phyloP scores from a whole-genome alignment of 371 early-diverging fungal species.

The Funneliformis caledonium region DNA sequence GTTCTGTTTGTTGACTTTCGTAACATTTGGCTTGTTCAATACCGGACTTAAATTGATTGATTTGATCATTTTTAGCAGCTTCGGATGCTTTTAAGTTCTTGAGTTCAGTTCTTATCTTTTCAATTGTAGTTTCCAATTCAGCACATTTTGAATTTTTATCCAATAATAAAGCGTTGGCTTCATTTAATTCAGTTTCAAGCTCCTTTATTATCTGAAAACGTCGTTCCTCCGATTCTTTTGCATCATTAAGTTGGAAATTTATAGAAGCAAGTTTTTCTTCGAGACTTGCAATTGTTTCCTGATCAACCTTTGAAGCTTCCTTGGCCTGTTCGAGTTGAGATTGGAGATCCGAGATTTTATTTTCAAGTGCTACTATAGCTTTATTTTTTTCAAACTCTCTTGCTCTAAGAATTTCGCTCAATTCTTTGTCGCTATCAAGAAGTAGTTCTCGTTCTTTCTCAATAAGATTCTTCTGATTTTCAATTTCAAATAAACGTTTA shows the following conservation, averaged over 20 bases:
- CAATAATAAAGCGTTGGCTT: conserved; percentile 2
- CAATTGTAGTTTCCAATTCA: conserved; percentile 13
- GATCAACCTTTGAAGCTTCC: neutral
- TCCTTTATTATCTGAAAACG: neutral
- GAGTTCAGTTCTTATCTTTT: conserved; percentile 27
- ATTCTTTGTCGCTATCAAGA: conserved; percentile 12
- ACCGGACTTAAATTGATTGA: neutral
- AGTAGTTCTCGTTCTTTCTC: conserved; percentile 25
- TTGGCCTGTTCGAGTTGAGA: conserved; percentile 19
- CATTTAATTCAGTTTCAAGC: conserved; percentile 34
- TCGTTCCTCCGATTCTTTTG: conserved; percentile 1
- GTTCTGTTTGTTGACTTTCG: neutral
- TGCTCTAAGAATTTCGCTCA: conserved; percentile 12
- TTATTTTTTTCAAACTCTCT: conserved; percentile 17
- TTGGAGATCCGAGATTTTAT: neutral
- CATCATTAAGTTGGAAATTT: conserved; percentile 5
- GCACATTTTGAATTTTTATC: neutral
- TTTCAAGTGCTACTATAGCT: neutral
- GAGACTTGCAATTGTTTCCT: neutral
- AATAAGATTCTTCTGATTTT: neutral
- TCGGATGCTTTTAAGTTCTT: neutral
- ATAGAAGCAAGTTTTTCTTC: conserved; percentile 19
- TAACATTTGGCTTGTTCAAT: neutral
- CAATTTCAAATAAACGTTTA: conserved; percentile 16
- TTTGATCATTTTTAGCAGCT: neutral